Conservation (phyloP, 805 yeast species). For the Blastobotrys peoriensis region DNA sequence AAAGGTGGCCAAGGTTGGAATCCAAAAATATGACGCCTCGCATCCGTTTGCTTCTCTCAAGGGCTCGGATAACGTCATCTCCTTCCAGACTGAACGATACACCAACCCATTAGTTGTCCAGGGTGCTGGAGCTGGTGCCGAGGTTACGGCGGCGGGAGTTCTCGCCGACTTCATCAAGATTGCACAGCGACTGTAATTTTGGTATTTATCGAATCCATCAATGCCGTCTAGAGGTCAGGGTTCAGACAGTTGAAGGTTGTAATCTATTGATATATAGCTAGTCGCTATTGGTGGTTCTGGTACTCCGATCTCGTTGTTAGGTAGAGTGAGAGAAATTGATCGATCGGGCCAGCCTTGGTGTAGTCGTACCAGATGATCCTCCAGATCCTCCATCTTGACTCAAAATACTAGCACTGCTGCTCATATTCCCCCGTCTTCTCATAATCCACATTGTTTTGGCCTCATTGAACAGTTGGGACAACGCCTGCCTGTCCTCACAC, state of each 20-base stretch:
- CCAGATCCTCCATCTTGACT: neutral
- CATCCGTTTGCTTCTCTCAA: slow-evolving; percentile 95
- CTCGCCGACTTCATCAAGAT: slow-evolving; percentile 88
- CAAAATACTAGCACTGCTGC: neutral
- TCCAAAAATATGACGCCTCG: slow-evolving; percentile 70
- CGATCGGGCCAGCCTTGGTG: neutral
- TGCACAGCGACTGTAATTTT: slow-evolving; percentile 61
- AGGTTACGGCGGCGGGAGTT: slow-evolving; percentile 80
- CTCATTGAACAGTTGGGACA: slow-evolving; percentile 50
- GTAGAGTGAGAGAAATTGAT: neutral
- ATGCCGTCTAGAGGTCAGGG: no score
- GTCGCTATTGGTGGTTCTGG: no score
- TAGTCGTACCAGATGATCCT: neutral
- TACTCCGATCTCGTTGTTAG: no score
- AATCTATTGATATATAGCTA: no score
- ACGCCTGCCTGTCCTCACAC: slow-evolving; percentile 46
- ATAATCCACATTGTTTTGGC: slow-evolving; percentile 40
- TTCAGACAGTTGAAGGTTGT: no score
- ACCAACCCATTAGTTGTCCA: slow-evolving; percentile 89
- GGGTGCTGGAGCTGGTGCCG: slow-evolving; percentile 93
- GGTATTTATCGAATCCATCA: no score
- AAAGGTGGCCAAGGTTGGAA: slow-evolving; percentile 73
- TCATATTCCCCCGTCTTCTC: neutral
- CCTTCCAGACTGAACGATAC: slow-evolving; percentile 88
- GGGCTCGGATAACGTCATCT: slow-evolving; percentile 94